These are phyloP conservation scores for Alternaria viburni DNA, from an alignment of 2,329 filamentous ascomycete species.

Conservation along the genomic window DNA sequence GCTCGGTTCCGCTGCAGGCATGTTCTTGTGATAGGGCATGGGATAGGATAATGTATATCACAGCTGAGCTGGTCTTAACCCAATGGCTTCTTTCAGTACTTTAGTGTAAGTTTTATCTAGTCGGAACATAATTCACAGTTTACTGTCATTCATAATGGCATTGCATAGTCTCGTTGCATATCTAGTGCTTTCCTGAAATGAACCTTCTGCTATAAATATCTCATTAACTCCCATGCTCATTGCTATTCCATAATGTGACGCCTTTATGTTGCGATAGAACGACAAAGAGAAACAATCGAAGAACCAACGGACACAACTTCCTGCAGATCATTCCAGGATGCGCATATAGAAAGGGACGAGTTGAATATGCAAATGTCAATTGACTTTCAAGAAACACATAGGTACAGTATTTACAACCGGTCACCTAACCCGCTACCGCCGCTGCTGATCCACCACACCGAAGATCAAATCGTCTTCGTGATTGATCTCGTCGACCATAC, in stretches of 20 bases:
- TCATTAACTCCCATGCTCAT: neutral
- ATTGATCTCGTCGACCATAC: neutral
- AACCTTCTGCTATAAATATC: neutral
- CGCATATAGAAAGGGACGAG: neutral
- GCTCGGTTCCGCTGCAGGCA: conserved; percentile 10
- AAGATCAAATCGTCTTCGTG: neutral
- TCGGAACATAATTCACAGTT: too few species aligned
- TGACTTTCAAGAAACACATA: conserved; percentile 24
- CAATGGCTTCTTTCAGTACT: neutral
- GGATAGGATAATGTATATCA: neutral
- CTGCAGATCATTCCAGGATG: neutral
- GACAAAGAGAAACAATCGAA: neutral
- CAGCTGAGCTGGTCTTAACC: neutral
- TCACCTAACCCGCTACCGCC: neutral
- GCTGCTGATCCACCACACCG: neutral
- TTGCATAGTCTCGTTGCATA: neutral
- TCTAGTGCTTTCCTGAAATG: neutral
- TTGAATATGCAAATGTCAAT: conserved; percentile 23
- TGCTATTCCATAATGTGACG: neutral
- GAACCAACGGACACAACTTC: neutral
- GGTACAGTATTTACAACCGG: conserved; percentile 38
- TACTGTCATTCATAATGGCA: neutral
- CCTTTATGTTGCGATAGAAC: neutral
- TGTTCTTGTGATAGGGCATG: conserved; percentile 7
- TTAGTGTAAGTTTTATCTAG: neutral